These are phyloP conservation scores for Fragaria nilgerrensis DNA, from an alignment of 306 rosid species.

Conservation along the genomic window DNA sequence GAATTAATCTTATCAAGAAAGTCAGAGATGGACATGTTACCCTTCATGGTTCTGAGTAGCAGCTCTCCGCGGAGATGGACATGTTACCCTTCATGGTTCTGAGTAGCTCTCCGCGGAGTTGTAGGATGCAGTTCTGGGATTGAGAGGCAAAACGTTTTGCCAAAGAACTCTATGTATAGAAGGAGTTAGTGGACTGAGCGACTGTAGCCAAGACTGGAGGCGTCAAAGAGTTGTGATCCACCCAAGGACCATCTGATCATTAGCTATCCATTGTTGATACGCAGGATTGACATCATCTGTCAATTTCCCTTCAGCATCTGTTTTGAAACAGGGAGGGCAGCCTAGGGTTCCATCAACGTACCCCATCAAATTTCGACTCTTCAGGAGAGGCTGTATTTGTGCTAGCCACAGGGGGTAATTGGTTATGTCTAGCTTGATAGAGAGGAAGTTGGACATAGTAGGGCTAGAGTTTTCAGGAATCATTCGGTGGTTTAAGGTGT, in stretches of 20 bases:
- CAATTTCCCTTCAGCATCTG: background rate
- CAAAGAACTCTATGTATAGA: too few relatives aligned
- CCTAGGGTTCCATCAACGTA: background rate
- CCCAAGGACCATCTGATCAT: background rate
- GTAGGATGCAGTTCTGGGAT: background rate
- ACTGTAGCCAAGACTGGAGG: background rate
- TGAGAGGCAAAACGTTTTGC: background rate
- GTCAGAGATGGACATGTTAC: background rate
- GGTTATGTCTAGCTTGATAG: background rate
- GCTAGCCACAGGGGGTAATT: background rate
- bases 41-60: background rate
- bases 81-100: background rate
- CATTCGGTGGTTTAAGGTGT: too few relatives aligned
- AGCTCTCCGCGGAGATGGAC: background rate
- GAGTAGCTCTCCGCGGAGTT: background rate
- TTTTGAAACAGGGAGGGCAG: background rate
- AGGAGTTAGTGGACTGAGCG: background rate
- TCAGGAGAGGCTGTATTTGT: background rate
- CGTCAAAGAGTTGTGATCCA: background rate
- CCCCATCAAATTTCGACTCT: background rate
- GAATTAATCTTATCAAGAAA: background rate
- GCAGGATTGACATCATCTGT: background rate
- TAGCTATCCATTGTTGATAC: background rate
- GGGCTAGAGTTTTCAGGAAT: too few relatives aligned
- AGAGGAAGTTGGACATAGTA: background rate